Conservation (phyloP, 2,329 filamentous ascomycete species). For the Epichloe uncinata region DNA sequence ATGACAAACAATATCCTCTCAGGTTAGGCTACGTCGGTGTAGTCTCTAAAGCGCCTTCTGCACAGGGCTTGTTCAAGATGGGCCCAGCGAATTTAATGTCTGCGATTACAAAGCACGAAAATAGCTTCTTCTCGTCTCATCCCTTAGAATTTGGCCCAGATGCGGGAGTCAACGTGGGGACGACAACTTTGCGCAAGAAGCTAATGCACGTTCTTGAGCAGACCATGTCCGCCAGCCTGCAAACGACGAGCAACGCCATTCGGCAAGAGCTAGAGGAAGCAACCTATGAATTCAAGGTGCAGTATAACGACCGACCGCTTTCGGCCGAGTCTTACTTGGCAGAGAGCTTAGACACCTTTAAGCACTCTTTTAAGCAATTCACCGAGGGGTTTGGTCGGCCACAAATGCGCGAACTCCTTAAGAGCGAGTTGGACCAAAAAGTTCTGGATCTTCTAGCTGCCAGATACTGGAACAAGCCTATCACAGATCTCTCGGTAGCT, state of each 20-base stretch:
- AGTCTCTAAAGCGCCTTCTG: slow-evolving; percentile 64
- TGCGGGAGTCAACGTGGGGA: slow-evolving; percentile 62
- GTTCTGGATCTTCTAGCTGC: slow-evolving; percentile 87
- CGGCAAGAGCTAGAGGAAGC: slow-evolving; percentile 92
- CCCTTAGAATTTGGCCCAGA: slow-evolving; percentile 65
- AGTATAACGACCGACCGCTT: slow-evolving; percentile 92
- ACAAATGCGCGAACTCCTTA: slow-evolving; percentile 80
- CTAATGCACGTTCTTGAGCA: slow-evolving; percentile 94
- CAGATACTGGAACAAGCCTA: slow-evolving; percentile 92
- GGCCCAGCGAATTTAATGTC: slow-evolving; percentile 66
- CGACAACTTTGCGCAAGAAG: slow-evolving; percentile 79
- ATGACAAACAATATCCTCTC: slow-evolving; percentile 84
- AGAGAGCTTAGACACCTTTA: slow-evolving; percentile 89
- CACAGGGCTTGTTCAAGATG: slow-evolving; percentile 67
- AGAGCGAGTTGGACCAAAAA: slow-evolving; percentile 81
- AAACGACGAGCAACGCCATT: slow-evolving; percentile 82
- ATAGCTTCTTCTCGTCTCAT: slow-evolving; percentile 73
- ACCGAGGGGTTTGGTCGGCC: slow-evolving; percentile 78
- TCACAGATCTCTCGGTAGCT: slow-evolving; percentile 62
- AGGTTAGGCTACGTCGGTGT: slow-evolving; percentile 95
- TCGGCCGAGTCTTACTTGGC: slow-evolving; percentile 95
- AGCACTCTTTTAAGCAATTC: slow-evolving; percentile 88
- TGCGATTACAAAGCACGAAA: slow-evolving; percentile 78
- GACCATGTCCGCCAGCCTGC: slow-evolving; percentile 88
- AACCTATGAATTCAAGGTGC: slow-evolving; percentile 97